phyloP scores from a whole-genome alignment of 176 grass and related monocot species.

The Triticum turgidum region DNA sequence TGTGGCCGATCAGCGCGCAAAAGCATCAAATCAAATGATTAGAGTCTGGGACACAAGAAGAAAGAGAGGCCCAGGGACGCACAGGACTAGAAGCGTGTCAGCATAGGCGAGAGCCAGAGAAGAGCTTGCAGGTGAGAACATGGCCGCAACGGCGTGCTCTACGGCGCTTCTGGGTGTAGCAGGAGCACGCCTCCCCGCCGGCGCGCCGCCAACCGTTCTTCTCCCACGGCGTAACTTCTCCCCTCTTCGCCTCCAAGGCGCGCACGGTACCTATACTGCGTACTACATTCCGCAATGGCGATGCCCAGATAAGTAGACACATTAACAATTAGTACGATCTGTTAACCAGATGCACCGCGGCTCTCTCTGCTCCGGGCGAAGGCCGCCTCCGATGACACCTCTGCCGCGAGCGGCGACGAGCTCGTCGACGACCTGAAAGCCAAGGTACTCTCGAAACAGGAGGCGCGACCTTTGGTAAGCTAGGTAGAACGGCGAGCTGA shows the following conservation, averaged over 20 bases:
- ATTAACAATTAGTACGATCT: background rate
- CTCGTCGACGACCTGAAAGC: conserved; percentile 66
- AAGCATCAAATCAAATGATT: background rate
- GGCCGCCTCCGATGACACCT: conserved; percentile 69
- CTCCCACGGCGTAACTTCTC: conserved; percentile 27
- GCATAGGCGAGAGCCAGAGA: background rate
- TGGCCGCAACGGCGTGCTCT: conserved; percentile 63
- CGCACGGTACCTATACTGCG: background rate
- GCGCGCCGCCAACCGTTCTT: conserved; percentile 20
- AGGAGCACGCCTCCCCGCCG: conserved; percentile 43
- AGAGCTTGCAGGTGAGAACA: conserved; percentile 4
- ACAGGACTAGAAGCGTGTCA: background rate
- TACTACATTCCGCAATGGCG: too few species aligned
- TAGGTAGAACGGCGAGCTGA: background rate
- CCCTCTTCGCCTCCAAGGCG: conserved; percentile 36
- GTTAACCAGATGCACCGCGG: conserved; percentile 41
- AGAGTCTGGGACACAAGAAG: background rate
- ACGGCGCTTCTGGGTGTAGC: conserved; percentile 53
- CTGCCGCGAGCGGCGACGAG: conserved; percentile 45
- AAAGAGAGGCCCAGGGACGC: background rate
- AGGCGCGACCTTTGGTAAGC: background rate
- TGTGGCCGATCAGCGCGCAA: conserved; percentile 10
- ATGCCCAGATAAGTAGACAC: background rate
- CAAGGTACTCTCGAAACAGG: conserved; percentile 46
- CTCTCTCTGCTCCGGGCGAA: conserved; percentile 45